These are phyloP conservation scores for Phytophthora meadii DNA, from an alignment of 352 stramenopile species.

Conservation along the genomic window DNA sequence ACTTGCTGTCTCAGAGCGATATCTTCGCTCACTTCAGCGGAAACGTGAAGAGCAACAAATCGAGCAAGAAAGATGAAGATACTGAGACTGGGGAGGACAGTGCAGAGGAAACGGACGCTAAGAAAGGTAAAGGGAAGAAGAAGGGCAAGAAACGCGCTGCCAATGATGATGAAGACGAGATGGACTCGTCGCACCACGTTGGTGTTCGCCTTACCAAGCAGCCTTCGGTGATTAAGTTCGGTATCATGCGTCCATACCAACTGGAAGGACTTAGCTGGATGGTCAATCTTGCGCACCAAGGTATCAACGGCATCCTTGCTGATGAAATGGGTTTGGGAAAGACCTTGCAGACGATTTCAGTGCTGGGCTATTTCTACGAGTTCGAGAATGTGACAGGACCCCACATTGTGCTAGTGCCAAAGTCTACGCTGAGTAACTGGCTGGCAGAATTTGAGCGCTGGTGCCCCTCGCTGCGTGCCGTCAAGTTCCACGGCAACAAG, in stretches of 20 bases:
- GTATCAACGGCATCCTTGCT: constrained; percentile 98
- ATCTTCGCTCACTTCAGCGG: constrained; percentile 98
- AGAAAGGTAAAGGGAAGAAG: constrained; percentile 58
- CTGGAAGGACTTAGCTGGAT: constrained; percentile 99
- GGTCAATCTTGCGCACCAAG: constrained; percentile 98
- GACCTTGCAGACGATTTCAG: constrained; percentile 94
- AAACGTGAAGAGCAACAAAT: constrained; percentile 80
- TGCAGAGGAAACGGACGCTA: constrained; percentile 14
- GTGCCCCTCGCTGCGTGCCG: constrained; percentile 89
- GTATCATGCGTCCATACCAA: constrained; percentile 98
- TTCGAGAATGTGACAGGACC: constrained; percentile 89
- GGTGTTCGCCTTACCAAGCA: constrained; percentile 93
- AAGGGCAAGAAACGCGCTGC: constrained; percentile 88
- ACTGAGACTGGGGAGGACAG: constrained; percentile 82
- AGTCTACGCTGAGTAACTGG: constrained; percentile 95
- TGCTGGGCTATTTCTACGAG: constrained; percentile 85
- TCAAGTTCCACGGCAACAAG: constrained; percentile 95
- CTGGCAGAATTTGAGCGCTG: constrained; percentile 93
- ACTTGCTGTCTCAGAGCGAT: constrained; percentile 96
- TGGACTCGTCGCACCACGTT: constrained; percentile 74
- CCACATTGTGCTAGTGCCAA: constrained; percentile 95
- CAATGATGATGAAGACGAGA: constrained; percentile 82
- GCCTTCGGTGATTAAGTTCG: constrained; percentile 92
- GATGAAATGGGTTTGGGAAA: constrained; percentile 99
- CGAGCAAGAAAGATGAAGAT: constrained; percentile 50